Percentiles rank a stretch among this genome's conserved stretches.
These are phyloP conservation scores for Zhuliangozyma blackwelliae DNA, from an alignment of 1,139 yeast species.

Conservation along the genomic window DNA sequence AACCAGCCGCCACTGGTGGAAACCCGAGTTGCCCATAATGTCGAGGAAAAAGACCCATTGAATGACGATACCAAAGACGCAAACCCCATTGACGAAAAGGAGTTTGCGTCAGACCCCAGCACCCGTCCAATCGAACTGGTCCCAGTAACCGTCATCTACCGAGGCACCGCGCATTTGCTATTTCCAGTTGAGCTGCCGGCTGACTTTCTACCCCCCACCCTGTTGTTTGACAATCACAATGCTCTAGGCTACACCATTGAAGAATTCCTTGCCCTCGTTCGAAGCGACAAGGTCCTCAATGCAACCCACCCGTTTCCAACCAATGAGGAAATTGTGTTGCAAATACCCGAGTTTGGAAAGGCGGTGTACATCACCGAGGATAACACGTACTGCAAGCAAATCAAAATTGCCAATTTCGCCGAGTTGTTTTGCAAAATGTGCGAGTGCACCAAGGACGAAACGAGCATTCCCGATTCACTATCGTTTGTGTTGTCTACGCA, in stretches of 20 bases:
- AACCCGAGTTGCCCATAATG: too few relatives aligned
- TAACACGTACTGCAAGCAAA: conserved; percentile 27
- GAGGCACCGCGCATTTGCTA: not conserved
- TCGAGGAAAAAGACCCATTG: too few relatives aligned
- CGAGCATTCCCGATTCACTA: conserved; percentile 16
- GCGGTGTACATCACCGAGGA: conserved; percentile 35
- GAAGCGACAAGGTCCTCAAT: conserved; percentile 25
- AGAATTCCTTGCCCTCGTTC: conserved; percentile 23
- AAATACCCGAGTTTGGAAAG: conserved; percentile 28
- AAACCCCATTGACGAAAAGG: too few relatives aligned
- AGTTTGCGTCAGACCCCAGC: not conserved
- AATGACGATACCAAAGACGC: too few relatives aligned
- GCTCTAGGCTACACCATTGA: conserved; percentile 18
- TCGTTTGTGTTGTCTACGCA: conserved; percentile 24
- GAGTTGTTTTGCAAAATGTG: conserved; percentile 24
- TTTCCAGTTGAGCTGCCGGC: not conserved
- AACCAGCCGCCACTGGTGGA: too few relatives aligned
- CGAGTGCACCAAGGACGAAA: conserved; percentile 15
- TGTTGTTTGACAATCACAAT: conserved; percentile 16
- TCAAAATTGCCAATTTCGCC: conserved; percentile 31
- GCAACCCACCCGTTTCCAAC: conserved; percentile 22
- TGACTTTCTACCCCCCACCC: too few relatives aligned
- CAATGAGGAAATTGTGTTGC: conserved; percentile 29
- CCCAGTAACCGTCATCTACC: not conserved
- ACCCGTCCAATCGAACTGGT: not conserved